Conservation (phyloP, 805 yeast genomes). For the Kluyveromyces dobzhanskii region DNA sequence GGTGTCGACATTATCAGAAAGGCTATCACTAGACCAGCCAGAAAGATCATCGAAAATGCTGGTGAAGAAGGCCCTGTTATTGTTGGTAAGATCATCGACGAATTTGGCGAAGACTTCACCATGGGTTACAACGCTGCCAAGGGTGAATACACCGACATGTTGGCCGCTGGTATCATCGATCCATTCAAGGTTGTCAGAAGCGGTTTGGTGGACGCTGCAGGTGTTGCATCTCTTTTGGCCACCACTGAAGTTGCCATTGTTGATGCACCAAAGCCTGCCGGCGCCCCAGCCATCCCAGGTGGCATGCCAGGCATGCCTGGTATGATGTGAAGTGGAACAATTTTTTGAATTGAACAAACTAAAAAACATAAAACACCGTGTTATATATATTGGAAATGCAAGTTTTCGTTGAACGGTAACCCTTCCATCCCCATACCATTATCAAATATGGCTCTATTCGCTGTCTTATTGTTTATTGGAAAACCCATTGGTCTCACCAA, state of each 20-base stretch:
- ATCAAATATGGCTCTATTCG: too few relatives aligned
- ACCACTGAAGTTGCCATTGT: conserved; percentile 98
- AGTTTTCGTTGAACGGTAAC: not conserved
- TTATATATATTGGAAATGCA: not conserved
- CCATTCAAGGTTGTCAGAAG: conserved; percentile 97
- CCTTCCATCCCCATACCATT: too few relatives aligned
- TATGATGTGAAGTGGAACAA: conserved; percentile 26
- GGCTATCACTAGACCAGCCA: conserved; percentile 93
- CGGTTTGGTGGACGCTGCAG: conserved; percentile 92
- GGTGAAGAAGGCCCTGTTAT: conserved; percentile 97
- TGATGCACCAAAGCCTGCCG: conserved; percentile 76
- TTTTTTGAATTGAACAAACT: not conserved
- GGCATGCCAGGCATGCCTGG: conserved; percentile 65
- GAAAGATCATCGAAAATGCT: conserved; percentile 90
- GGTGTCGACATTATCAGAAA: conserved; percentile 91
- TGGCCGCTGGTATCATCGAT: conserved; percentile 94
- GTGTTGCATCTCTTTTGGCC: conserved; percentile 94
- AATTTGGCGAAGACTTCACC: conserved; percentile 63
- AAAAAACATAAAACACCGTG: not conserved
- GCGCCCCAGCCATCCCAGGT: conserved; percentile 40
- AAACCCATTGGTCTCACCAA: too few relatives aligned
- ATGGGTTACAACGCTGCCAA: conserved; percentile 87
- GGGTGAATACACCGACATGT: conserved; percentile 92
- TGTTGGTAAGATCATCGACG: conserved; percentile 70
- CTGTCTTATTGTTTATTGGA: too few relatives aligned